Evolutionary conservation across 176 grass and related monocot species (phyloP), one percentile per base, ranked within the genome.

Genomic region (Eragrostis nindensis): DNA sequence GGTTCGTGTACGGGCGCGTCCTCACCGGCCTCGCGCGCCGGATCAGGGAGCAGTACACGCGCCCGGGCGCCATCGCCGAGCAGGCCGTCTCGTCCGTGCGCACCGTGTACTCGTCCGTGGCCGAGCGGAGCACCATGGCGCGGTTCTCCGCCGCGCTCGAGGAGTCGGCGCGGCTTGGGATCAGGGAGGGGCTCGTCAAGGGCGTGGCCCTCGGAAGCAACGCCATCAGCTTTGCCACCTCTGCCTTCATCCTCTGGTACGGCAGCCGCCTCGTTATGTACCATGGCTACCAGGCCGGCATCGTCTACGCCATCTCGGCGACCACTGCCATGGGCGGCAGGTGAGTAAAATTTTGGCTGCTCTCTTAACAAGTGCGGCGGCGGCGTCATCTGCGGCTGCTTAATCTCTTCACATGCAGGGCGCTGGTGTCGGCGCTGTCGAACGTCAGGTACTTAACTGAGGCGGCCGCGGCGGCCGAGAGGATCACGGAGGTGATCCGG

Each of bases 251-350:
- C 64, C 61, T 89, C 32, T 98, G 92, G 95, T 98, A 98, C n/a
- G 95, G 95, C 43, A 94, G 95, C 87, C 86, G 76, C 7, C 92
- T 98, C 10, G 92, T 94, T 85, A 98, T 98, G 92, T 94, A 94
- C 84, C 95, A 94, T 22, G 92, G 90, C 6, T 79, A 75, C 25
- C 24, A 83, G 60, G 95, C 92, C 13, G 95, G 95, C 86, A 92
- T 92, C 8, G 90, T 98, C 79, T 98, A 91, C 79, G 87, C 83
- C 50, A 92, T 94, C 63, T 84, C 87, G 0, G 83, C 92, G 18
- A 66, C 83, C 47, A 80, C 88, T 79, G 71, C 94, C 74, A 62
- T 92, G 41, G 95, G 95, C 27, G 92, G 95, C 69, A 68, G 87
- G 95, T 97, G 82, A 56, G 86, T 77, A 55, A 53, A 38, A 44